phyloP scores from a whole-genome alignment of 2,329 filamentous ascomycete genomes.

The Coniochaeta sp. region DNA sequence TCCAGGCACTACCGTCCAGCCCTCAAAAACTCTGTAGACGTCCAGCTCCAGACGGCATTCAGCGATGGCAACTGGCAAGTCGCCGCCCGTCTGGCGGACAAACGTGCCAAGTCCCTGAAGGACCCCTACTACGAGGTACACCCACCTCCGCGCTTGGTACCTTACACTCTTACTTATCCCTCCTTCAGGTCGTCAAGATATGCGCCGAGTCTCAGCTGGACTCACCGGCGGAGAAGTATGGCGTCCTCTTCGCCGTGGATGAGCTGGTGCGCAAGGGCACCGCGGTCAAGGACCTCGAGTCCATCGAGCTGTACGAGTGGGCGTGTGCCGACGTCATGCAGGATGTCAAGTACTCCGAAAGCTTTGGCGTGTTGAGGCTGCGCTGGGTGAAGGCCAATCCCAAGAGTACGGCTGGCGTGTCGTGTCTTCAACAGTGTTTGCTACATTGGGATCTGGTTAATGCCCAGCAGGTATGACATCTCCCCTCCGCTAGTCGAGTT shows the following conservation, averaged over 20 bases:
- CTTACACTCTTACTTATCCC: not conserved
- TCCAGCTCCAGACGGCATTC: conserved; percentile 49
- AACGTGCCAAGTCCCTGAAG: conserved; percentile 39
- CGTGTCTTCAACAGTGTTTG: conserved; percentile 46
- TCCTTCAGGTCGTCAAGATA: conserved; percentile 35
- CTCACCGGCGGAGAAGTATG: conserved; percentile 36
- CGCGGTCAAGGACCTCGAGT: conserved; percentile 40
- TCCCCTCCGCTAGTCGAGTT: not conserved
- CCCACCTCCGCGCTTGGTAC: no score
- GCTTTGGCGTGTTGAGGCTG: conserved; percentile 41
- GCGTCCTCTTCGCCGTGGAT: conserved; percentile 36
- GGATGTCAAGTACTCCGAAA: conserved; percentile 35
- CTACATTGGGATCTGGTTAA: conserved; percentile 48
- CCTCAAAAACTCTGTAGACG: conserved; percentile 43
- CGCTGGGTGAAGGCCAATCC: conserved; percentile 47
- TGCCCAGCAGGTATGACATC: conserved; percentile 48
- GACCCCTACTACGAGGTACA: conserved; percentile 53
- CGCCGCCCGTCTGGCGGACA: conserved; percentile 44
- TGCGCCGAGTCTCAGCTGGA: conserved; percentile 47
- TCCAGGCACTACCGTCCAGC: conserved; percentile 23
- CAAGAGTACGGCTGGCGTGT: conserved; percentile 31
- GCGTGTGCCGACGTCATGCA: conserved; percentile 32
- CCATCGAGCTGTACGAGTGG: conserved; percentile 49
- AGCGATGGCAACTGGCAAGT: conserved; percentile 45
- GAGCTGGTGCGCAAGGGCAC: conserved; percentile 38